Conservation (phyloP, 305 asterid species). For the Fraxinus baroniana region DNA sequence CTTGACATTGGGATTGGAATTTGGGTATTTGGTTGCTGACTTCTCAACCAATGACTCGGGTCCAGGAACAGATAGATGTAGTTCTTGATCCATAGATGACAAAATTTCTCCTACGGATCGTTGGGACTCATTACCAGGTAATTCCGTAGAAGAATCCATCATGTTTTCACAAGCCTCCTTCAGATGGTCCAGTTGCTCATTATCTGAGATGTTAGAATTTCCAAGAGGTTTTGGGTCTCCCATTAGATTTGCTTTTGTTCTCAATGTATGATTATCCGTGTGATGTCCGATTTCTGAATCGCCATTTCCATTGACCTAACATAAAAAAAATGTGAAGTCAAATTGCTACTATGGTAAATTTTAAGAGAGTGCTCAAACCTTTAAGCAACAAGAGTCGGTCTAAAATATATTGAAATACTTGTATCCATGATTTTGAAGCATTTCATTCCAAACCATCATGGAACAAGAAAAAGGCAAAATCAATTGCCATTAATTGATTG, state of each 20-base stretch:
- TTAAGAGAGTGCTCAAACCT: not conserved
- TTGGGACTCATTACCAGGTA: conserved; percentile 63
- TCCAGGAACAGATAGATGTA: conserved; percentile 55
- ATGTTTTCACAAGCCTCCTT: conserved; percentile 42
- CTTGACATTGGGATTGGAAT: conserved; percentile 55
- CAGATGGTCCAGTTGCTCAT: conserved; percentile 58
- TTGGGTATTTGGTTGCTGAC: conserved; percentile 44
- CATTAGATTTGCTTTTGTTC: conserved; percentile 39
- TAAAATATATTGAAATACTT: conserved; percentile 17
- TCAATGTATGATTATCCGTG: conserved; percentile 36
- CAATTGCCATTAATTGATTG: conserved; percentile 1
- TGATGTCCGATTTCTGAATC: conserved; percentile 70
- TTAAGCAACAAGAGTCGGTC: conserved; percentile 7
- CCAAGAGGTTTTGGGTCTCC: conserved; percentile 43
- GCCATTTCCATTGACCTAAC: conserved; percentile 67
- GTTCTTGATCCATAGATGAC: conserved; percentile 74
- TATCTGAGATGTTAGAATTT: conserved; percentile 46
- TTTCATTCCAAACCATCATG: not conserved
- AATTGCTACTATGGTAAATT: conserved; percentile 19
- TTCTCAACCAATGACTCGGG: conserved; percentile 59
- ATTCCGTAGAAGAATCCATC: conserved; percentile 48
- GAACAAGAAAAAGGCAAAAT: not conserved
- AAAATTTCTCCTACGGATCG: conserved; percentile 77
- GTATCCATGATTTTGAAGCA: not conserved
- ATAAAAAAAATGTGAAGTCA: conserved; percentile 25